Conservation (phyloP, 2,329 filamentous ascomycete genomes). For the Rachicladosporium sp. region DNA sequence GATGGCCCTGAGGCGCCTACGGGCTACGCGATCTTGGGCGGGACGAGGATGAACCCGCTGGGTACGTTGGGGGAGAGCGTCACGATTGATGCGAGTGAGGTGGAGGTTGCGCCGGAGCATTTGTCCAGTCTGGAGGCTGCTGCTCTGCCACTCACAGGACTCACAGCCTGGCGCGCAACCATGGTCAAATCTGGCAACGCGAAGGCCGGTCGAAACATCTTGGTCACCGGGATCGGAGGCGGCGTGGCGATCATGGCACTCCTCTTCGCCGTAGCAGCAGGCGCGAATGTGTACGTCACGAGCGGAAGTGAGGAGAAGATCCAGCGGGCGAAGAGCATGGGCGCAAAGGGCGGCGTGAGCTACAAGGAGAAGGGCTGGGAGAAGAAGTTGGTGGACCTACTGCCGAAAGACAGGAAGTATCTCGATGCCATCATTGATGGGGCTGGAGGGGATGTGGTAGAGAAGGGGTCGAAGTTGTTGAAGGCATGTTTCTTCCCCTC, state of each 20-base stretch:
- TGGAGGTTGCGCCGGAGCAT: constrained; percentile 65
- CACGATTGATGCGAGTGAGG: constrained; percentile 54
- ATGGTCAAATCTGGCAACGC: constrained; percentile 63
- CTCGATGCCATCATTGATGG: constrained; percentile 83
- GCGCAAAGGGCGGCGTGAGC: constrained; percentile 67
- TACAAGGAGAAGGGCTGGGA: constrained; percentile 78
- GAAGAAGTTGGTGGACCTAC: constrained; percentile 50
- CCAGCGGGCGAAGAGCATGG: constrained; percentile 55
- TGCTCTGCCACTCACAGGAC: constrained; percentile 68
- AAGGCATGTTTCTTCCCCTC: constrained; percentile 36
- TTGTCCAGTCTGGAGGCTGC: constrained; percentile 64
- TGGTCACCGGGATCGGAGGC: constrained; percentile 85
- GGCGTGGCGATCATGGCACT: constrained; percentile 77
- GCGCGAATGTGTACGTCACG: constrained; percentile 71
- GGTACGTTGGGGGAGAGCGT: constrained; percentile 69
- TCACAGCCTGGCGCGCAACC: constrained; percentile 81
- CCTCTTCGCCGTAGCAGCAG: constrained; percentile 63
- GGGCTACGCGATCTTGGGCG: constrained; percentile 55
- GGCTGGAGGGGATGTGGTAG: constrained; percentile 74
- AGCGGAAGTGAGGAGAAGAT: constrained; percentile 67
- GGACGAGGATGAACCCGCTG: constrained; percentile 48
- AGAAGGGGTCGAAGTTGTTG: constrained; percentile 53
- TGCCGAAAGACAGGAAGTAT: constrained; percentile 54
- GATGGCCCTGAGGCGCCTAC: constrained; percentile 57
- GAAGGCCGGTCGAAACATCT: constrained; percentile 55